phyloP scores from a whole-genome alignment of 495 filamentous ascomycete genomes.

The Neurospora tetraspora region DNA sequence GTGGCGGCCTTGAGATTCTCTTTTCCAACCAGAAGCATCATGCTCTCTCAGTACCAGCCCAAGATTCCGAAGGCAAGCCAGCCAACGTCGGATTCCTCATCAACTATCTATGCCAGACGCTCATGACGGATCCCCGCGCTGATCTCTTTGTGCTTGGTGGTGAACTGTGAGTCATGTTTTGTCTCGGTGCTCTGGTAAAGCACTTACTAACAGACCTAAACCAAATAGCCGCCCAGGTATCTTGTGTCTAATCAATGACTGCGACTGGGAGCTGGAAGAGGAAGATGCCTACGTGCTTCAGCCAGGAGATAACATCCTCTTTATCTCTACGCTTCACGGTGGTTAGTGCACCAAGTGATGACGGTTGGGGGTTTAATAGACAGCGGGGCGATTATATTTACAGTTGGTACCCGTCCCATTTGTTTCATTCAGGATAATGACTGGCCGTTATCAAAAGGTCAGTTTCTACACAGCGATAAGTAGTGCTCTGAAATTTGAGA shows the following conservation, averaged over 20 bases:
- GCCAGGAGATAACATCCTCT: constrained; percentile 75
- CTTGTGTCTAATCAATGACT: constrained; percentile 92
- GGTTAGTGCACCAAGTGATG: constrained; percentile 42
- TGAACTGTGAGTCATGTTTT: constrained; percentile 57
- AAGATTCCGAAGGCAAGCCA: constrained; percentile 43
- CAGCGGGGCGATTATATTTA: not conserved
- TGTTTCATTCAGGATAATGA: not conserved
- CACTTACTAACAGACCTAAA: not conserved
- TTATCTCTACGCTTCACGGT: constrained; percentile 96
- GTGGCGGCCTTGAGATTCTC: constrained; percentile 91
- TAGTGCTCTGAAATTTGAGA: not conserved
- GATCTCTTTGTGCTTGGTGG: constrained; percentile 85
- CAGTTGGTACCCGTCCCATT: not conserved
- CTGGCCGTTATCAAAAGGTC: not conserved
- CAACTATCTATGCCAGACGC: constrained; percentile 64
- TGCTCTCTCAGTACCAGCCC: constrained; percentile 55
- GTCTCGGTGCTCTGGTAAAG: not conserved
- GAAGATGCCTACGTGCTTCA: constrained; percentile 83
- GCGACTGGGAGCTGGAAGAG: constrained; percentile 96
- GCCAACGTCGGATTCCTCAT: constrained; percentile 71
- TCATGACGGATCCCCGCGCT: constrained; percentile 77
- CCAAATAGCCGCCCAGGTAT: constrained; percentile 78
- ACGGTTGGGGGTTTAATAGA: not conserved
- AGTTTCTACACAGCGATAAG: not conserved
- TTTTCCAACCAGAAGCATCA: constrained; percentile 76